phyloP scores from a whole-genome alignment of 768 basidiomycete genomes.

The Amanita brunnescens region DNA sequence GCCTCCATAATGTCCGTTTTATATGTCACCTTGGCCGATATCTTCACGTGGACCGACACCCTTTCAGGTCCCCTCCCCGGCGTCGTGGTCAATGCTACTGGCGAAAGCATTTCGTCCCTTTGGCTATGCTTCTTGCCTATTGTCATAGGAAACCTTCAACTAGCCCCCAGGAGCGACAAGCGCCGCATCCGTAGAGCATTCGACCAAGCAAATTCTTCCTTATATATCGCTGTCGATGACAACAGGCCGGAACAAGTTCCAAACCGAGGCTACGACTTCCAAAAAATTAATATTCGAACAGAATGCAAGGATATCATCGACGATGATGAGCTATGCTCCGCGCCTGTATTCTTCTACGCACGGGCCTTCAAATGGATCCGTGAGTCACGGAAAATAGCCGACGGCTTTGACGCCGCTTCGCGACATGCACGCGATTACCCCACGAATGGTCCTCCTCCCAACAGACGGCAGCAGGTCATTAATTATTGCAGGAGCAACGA shows the following conservation, averaged over 20 bases:
- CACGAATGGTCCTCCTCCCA: background rate
- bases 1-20: conserved; percentile 28
- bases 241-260: too few species aligned
- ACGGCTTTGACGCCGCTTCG: conserved; percentile 6
- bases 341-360: too few species aligned
- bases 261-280: too few species aligned
- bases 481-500: background rate
- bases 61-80: conserved; percentile 18
- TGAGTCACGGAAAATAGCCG: conserved; percentile 7
- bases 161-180: too few species aligned
- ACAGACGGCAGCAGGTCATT: too few species aligned
- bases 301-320: conserved; percentile 12
- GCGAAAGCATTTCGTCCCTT: conserved; percentile 31
- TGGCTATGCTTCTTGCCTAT: too few species aligned
- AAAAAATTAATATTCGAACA: too few species aligned
- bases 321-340: too few species aligned
- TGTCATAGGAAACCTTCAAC: too few species aligned
- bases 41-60: conserved; percentile 28
- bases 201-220: too few species aligned
- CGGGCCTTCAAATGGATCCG: conserved; percentile 11
- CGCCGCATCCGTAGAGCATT: too few species aligned
- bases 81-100: conserved; percentile 20
- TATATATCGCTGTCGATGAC: too few species aligned
- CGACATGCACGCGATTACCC: background rate
- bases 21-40: conserved; percentile 38